Conservation (phyloP, 2,329 filamentous ascomycete species). For the Capronia coronata region DNA sequence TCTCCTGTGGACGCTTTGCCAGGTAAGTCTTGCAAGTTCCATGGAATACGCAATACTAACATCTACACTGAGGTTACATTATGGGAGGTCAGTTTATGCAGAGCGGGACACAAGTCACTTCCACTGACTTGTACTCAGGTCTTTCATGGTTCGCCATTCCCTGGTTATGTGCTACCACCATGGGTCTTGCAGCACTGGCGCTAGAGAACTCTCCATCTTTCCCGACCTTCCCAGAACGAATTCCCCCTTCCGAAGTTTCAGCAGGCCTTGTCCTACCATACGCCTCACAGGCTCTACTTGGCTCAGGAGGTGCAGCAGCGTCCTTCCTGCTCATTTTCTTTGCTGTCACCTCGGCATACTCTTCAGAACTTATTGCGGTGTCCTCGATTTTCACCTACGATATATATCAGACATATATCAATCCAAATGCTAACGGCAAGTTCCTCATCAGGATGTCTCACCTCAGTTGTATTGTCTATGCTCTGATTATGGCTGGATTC, state of each 20-base stretch:
- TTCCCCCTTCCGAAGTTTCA: slow-evolving; percentile 39
- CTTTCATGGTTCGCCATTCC: slow-evolving; percentile 44
- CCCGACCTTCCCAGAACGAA: slow-evolving; percentile 38
- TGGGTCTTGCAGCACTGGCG: slow-evolving; percentile 41
- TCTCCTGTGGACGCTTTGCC: too few relatives aligned
- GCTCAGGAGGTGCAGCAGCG: slow-evolving; percentile 38
- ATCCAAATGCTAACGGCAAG: too few relatives aligned
- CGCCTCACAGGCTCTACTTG: slow-evolving; percentile 40
- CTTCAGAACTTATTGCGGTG: slow-evolving; percentile 47
- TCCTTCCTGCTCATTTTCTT: slow-evolving; percentile 47
- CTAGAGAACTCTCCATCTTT: slow-evolving; percentile 44
- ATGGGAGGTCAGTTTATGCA: too few relatives aligned
- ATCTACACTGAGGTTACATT: too few relatives aligned
- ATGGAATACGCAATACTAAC: too few relatives aligned
- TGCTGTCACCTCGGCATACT: slow-evolving; percentile 46
- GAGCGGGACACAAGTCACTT: too few relatives aligned
- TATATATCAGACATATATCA: slow-evolving; percentile 37
- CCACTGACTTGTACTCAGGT: too few relatives aligned
- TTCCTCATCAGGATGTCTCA: too few relatives aligned
- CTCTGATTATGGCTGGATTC: too few relatives aligned
- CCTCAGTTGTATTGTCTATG: too few relatives aligned
- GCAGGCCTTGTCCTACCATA: slow-evolving; percentile 46
- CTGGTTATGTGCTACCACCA: slow-evolving; percentile 43
- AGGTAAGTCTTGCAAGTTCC: too few relatives aligned
- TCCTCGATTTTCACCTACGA: slow-evolving; percentile 47